Conservation (phyloP, 257 asterid genomes). For the Paraleonurus japonicus region DNA sequence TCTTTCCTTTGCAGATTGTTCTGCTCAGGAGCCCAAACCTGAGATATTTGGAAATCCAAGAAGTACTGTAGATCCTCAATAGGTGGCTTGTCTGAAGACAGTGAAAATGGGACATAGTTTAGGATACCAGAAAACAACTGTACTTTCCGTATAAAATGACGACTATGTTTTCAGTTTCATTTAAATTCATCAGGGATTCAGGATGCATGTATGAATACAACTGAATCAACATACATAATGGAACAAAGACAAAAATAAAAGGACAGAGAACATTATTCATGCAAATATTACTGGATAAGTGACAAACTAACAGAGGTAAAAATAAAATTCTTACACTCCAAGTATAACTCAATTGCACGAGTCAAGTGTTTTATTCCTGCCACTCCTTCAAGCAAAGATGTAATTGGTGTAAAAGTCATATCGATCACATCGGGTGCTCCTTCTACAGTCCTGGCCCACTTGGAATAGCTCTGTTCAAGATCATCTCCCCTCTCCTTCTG, state of each 20-base stretch:
- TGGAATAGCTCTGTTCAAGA: conserved; percentile 93
- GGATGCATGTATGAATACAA: background rate
- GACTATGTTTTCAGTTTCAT: background rate
- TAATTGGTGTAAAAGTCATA: conserved; percentile 91
- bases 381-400: conserved; percentile 82
- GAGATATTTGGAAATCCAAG: conserved; percentile 91
- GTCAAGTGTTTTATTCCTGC: conserved; percentile 78
- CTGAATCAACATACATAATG: too few relatives aligned
- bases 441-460: conserved; percentile 90
- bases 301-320: background rate
- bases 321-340: conserved; percentile 70
- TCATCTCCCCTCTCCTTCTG: conserved; percentile 99
- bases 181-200: background rate
- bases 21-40: conserved; percentile 98
- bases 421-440: conserved; percentile 93
- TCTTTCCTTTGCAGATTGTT: conserved; percentile 83
- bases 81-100: conserved; percentile 90
- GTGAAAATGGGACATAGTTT: background rate
- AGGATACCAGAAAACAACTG: background rate
- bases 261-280: background rate
- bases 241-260: too few relatives aligned
- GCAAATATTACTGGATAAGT: background rate
- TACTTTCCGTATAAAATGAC: background rate
- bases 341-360: conserved; percentile 90
- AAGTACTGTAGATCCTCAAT: conserved; percentile 98